Base-by-base conservation (phyloP, 2,329 filamentous ascomycete genomes). In the Ceratocystis colombiana region DNA sequence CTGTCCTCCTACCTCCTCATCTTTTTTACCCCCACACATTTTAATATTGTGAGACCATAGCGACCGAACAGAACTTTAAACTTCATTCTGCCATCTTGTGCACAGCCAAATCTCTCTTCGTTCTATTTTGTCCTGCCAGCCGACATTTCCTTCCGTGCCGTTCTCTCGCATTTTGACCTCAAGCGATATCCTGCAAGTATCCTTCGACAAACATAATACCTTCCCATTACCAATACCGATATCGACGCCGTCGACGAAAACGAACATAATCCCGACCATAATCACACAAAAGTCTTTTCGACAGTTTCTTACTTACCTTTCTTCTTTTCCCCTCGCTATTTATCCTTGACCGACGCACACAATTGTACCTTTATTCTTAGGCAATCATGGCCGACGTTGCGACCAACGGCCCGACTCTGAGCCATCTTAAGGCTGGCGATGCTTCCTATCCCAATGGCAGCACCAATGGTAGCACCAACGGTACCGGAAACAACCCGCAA, bases 391-490 rank as follows among this genome's bases (percentile, higher is more conserved):
- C 63, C 22, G 30, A 64, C 63, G 63, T 64, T 57, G 63, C 63
- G 30, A 64, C 63, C 25, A 64, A 57, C 63, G 63, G 46, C 63
- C 48, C 63, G 61, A 62, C 53, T 59, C 53, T 62, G 61, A 25
- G 20, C 15, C 44, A 44, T 8, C 20, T 44, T 22, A 46, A 45
- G 12, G n/a, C 25, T 45, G 61, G 41, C 20, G 61, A 46, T 44
- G 37, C 61, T 15, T 46, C 44, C 28, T 28, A 44, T 44, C 17
- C 44, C 61, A 62, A 45, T 15, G 33, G 22, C 37, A 62, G 28
- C 12, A 20, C 20, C 61, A 61, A 17, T 10, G 33, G 33, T 37
- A 37, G 33, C 25, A 33, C 37, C 59, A 44, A 33, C 15, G 44
- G 61, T 44, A 64, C 7, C 53, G 62, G 63, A 33, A 57, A 55